Conservation (phyloP, 805 yeast species). For the Pichia scutulata region DNA sequence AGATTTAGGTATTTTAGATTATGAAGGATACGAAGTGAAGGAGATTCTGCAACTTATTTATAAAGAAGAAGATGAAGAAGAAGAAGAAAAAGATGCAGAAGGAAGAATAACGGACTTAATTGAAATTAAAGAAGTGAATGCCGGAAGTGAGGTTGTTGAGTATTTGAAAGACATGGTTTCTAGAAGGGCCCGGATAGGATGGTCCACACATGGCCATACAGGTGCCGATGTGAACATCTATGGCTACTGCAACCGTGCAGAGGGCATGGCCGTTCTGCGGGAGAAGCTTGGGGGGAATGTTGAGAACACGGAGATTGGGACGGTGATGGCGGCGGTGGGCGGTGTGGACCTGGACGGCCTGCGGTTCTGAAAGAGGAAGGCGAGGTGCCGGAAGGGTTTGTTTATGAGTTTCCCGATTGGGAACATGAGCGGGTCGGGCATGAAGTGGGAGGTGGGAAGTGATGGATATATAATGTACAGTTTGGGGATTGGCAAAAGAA, state of each 20-base stretch:
- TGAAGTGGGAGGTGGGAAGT: neutral
- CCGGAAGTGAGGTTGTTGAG: conserved; percentile 24
- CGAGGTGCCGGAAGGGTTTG: neutral
- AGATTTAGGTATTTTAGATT: conserved; percentile 63
- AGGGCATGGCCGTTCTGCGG: conserved; percentile 33
- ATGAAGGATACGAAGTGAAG: conserved; percentile 45
- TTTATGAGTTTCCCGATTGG: neutral
- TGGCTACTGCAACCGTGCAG: conserved; percentile 57
- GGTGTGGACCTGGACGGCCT: conserved; percentile 27
- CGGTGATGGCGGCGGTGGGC: conserved; percentile 47
- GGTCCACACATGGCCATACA: conserved; percentile 95
- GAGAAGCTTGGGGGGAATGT: conserved; percentile 64
- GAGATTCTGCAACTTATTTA: conserved; percentile 30
- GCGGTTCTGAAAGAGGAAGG: conserved; percentile 26
- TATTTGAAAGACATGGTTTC: conserved; percentile 66
- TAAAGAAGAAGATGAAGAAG: conserved; percentile 40
- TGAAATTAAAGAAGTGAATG: conserved; percentile 25
- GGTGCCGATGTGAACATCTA: conserved; percentile 94
- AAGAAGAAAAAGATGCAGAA: conserved; percentile 29
- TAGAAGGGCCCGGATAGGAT: conserved; percentile 81
- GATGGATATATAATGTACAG: too few relatives aligned
- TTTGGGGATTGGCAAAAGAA: too few relatives aligned
- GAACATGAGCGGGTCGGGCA: neutral
- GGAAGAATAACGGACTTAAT: conserved; percentile 43
- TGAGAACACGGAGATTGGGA: conserved; percentile 82